phyloP scores from a whole-genome alignment of 371 early-diverging fungal species.

The Mortierella sp. region DNA sequence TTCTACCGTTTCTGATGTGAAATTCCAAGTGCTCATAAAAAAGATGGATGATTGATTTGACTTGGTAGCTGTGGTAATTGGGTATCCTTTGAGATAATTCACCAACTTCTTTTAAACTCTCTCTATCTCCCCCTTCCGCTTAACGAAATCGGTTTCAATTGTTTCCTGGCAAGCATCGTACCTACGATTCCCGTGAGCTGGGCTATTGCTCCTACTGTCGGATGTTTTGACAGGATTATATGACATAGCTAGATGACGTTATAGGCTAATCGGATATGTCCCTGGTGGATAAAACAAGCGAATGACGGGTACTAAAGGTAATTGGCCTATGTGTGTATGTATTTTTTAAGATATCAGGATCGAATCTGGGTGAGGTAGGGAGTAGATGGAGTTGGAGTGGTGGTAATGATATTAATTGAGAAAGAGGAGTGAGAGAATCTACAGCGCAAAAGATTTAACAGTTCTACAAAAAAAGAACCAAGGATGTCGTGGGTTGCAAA shows the following conservation, averaged over 20 bases:
- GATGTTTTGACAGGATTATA: background rate
- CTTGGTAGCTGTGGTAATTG: no score
- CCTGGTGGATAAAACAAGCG: no score
- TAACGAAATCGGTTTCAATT: no score
- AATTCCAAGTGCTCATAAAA: no score
- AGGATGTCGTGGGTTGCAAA: background rate
- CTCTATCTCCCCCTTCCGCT: no score
- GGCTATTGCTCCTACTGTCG: slow-evolving; percentile 11
- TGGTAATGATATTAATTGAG: background rate
- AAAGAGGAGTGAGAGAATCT: background rate
- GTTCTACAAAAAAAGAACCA: background rate
- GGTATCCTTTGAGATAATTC: no score
- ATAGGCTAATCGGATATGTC: no score
- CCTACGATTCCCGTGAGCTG: background rate
- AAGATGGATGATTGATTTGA: no score
- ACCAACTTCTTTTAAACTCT: background rate
- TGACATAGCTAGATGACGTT: background rate
- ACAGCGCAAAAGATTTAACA: background rate
- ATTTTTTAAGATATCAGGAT: no score
- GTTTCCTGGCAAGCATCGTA: background rate
- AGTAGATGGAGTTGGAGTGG: background rate
- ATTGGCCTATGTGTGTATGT: no score
- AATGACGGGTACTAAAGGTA: background rate
- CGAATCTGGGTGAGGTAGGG: background rate
- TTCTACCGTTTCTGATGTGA: no score